Conservation (phyloP, 1,139 yeast genomes). For the Candida tetrigidarum region DNA sequence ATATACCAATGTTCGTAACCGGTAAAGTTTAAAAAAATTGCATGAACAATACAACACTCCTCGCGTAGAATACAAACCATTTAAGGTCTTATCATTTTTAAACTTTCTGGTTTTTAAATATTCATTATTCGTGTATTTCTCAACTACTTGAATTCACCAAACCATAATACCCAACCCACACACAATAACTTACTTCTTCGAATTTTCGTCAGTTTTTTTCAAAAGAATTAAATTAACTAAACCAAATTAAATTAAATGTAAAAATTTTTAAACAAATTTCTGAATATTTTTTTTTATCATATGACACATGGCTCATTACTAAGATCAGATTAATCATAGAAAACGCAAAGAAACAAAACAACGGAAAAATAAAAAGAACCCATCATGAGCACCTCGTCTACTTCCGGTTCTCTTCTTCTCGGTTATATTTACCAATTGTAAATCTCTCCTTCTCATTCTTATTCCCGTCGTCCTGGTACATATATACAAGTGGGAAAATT, state of each 20-base stretch:
- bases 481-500: no score
- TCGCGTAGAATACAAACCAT: not conserved
- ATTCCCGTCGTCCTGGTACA: no score
- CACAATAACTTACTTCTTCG: no score
- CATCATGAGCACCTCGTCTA: not conserved
- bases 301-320: conserved; percentile 1
- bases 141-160: not conserved
- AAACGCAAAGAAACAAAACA: not conserved
- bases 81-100: not conserved
- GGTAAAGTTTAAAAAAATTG: not conserved
- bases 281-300: not conserved
- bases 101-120: not conserved
- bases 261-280: no score
- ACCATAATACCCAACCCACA: no score
- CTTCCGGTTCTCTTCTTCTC: no score
- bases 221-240: no score
- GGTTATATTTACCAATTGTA: no score
- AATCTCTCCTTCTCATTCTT: no score
- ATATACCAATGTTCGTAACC: not conserved
- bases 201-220: no score
- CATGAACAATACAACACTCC: not conserved
- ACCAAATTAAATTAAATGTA: no score
- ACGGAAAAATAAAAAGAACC: not conserved
- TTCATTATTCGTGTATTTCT: not conserved
- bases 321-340: conserved; percentile 2